Evolutionary conservation across 2,329 filamentous ascomycete genomes (phyloP).

Genomic region (Plectosphaerella plurivora): DNA sequence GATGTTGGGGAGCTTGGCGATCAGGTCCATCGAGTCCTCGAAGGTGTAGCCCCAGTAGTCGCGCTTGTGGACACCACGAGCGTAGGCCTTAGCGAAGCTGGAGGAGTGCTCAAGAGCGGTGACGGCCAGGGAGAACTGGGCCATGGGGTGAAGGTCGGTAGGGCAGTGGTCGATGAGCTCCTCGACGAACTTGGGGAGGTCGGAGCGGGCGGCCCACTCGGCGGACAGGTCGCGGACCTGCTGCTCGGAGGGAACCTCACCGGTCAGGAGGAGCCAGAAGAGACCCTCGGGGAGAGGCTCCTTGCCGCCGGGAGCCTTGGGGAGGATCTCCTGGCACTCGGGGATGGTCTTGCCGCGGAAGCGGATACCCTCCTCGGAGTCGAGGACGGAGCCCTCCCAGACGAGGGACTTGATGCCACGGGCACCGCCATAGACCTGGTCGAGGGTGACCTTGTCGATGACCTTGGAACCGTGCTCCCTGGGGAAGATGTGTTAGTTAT

Average conservation of each 20-base stretch:
- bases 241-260: constrained; percentile 95
- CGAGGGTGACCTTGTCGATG: constrained; percentile 94
- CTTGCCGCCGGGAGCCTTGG: constrained; percentile 92
- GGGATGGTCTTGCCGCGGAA: constrained; percentile 99
- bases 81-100: constrained; percentile 96
- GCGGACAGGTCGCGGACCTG: constrained; percentile 97
- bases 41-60: constrained; percentile 99
- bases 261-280: constrained; percentile 98
- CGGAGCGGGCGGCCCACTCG: constrained; percentile 97
- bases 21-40: constrained; percentile 99
- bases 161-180: constrained; percentile 99
- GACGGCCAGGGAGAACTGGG: constrained; percentile 96
- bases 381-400: constrained; percentile 98
- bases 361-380: constrained; percentile 97
- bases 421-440: constrained; percentile 99
- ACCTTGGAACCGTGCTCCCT: constrained; percentile 96
- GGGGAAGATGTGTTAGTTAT: constrained; percentile 14
- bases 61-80: constrained; percentile 98
- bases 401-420: constrained; percentile 98
- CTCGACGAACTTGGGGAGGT: constrained; percentile 96
- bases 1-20: constrained; percentile 98
- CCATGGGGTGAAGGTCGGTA: constrained; percentile 98
- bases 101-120: constrained; percentile 98
- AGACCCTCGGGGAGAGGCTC: constrained; percentile 98
- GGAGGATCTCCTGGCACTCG: constrained; percentile 95